Evolutionary conservation across 345 rosid species (phyloP).

Genomic region (Aquilaria sinensis): DNA sequence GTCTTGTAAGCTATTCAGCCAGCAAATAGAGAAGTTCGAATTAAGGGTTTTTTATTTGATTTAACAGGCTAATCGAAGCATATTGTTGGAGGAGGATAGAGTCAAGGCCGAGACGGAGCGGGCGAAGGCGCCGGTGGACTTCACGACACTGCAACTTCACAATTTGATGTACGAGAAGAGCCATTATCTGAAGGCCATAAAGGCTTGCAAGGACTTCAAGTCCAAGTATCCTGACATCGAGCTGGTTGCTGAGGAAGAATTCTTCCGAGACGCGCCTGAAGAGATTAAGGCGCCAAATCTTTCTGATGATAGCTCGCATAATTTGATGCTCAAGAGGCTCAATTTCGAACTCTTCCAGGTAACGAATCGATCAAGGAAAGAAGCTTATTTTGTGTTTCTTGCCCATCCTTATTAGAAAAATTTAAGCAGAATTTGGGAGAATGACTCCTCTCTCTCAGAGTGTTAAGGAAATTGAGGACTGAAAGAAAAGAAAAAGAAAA

Average conservation of each 20-base stretch:
- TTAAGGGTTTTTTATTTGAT: constrained; percentile 16
- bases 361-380: constrained; percentile 2
- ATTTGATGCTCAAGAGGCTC: constrained; percentile 82
- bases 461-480: too few species aligned
- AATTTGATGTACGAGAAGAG: constrained; percentile 93
- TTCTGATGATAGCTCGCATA: constrained; percentile 54
- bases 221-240: constrained; percentile 79
- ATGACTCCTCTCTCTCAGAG: too few species aligned
- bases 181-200: constrained; percentile 78
- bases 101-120: constrained; percentile 65
- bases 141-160: constrained; percentile 73
- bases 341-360: constrained; percentile 92
- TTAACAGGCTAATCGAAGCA: constrained; percentile 61
- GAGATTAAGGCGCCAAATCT: constrained; percentile 46
- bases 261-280: constrained; percentile 63
- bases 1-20: not conserved
- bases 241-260: constrained; percentile 79
- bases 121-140: constrained; percentile 73
- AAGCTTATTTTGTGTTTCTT: too few species aligned
- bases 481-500: too few species aligned
- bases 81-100: constrained; percentile 70
- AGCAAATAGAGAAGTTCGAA: not conserved
- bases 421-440: too few species aligned
- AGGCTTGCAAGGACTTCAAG: constrained; percentile 74
- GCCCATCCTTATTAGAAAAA: too few species aligned